Evolutionary conservation across 73 alveolate species (phyloP).

Genomic region (Tetrahymena thermophila): DNA sequence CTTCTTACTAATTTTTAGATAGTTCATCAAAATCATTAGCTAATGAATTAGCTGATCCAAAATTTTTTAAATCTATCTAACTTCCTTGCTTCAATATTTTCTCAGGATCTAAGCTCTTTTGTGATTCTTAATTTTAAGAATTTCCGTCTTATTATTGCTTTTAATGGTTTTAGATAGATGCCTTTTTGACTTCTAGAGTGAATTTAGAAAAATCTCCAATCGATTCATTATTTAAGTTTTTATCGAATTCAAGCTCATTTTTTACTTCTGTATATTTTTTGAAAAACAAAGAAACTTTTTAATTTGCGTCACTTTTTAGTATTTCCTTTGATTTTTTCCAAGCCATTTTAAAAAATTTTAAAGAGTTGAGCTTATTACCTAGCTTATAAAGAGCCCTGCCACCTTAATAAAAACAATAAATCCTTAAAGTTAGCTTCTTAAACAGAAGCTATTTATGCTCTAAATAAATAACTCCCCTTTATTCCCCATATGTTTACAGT

Average conservation of each 20-base stretch:
- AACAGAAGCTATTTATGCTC: background rate
- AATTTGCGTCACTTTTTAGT: background rate
- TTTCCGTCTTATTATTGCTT: background rate
- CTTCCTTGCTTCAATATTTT: background rate
- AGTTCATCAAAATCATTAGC: background rate
- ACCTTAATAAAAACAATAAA: background rate
- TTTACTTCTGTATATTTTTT: background rate
- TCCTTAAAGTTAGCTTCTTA: background rate
- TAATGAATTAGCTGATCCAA: background rate
- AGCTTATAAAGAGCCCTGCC: background rate
- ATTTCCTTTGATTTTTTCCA: background rate
- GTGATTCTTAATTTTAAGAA: background rate
- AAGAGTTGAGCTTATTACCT: background rate
- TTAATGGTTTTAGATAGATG: background rate
- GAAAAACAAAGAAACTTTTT: background rate
- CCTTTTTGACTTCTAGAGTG: background rate
- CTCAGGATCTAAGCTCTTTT: background rate
- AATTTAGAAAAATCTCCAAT: background rate
- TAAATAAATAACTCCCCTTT: background rate
- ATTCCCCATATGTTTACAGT: background rate
- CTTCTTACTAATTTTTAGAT: background rate
- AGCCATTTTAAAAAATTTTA: background rate
- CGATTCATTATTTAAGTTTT: background rate
- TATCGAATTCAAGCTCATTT: background rate
- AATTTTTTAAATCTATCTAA: background rate